Base-by-base conservation (phyloP, 2,329 filamentous ascomycete species). In the Colletotrichum plurivorum region DNA sequence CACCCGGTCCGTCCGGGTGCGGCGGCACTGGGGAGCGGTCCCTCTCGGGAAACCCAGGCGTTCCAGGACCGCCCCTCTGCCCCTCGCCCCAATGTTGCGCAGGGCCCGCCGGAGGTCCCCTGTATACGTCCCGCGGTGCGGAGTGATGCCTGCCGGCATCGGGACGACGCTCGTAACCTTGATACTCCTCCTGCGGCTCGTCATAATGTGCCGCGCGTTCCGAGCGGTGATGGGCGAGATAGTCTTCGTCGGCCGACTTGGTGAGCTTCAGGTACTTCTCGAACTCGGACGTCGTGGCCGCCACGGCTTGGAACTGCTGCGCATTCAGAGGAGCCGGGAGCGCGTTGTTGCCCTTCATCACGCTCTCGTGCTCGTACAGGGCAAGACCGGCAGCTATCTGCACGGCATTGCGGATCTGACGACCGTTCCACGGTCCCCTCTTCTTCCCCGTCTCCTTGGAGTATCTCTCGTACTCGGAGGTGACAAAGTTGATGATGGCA, bases 351-450 rank as follows among this genome's bases (percentile, higher is more conserved):
- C 27, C 3, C 10, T 25, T 31, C 1, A 15, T 1, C 9, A 15
- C 16, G 4, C 5, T 22, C 31, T 53, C 45, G 8, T 53, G 52
- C 2, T 61, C 58, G 46, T 61, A 61, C 0, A 61, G n/a, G 10
- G 58, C 48, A 0, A 61, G 48, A 4, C 58, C 48, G 7, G 58
- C 58, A 0, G 58, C 58, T 18, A 61, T 61, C 16, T 61, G 58
- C 18, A 61, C 46, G 0, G 79, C 12, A 45, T 79, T 0, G 69
- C 76, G 74, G 57, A 79, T 79, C 73, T 79, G 77, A 12, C 77
- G 73, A 8, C 77, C 77, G 59, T 79, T 78, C 76, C 78, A 80
- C 7, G 48, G 48, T 0, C 48, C 58, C 15, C 15, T 61, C 0
- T 18, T 22, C 5, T 27, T 41, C 5, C 12, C 16, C 7, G 12